Percentiles rank a stretch among this genome's conserved stretches.
These are phyloP conservation scores for Lentinula sp. DNA, from an alignment of 768 basidiomycete species.

Conservation along the genomic window DNA sequence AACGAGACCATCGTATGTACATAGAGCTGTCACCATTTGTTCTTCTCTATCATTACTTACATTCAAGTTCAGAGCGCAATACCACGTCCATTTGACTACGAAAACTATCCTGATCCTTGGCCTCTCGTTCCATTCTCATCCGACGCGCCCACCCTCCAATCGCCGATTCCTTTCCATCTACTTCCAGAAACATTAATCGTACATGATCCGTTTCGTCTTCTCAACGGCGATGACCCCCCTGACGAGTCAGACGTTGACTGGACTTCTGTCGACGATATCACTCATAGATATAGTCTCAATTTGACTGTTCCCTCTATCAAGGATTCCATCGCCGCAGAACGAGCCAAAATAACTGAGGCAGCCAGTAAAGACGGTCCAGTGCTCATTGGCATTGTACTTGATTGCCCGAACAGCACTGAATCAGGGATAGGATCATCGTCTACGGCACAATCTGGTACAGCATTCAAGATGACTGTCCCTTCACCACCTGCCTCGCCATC, in stretches of 20 bases:
- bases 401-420: constrained; percentile 22
- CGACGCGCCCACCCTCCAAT: constrained; percentile 18
- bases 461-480: constrained; percentile 11
- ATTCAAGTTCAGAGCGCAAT: no score
- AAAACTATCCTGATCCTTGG: constrained; percentile 34
- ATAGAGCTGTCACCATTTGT: no score
- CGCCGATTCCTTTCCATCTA: constrained; percentile 24
- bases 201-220: constrained; percentile 35
- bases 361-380: background rate
- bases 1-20: no score
- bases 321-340: constrained; percentile 2
- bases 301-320: background rate
- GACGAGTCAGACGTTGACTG: constrained; percentile 12
- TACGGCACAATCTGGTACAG: constrained; percentile 5
- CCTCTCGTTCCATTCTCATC: constrained; percentile 30
- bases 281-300: constrained; percentile 23
- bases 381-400: background rate
- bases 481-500: constrained; percentile 10
- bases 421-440: constrained; percentile 8
- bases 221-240: constrained; percentile 6
- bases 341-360: background rate
- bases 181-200: constrained; percentile 35
- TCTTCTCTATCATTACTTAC: no score
- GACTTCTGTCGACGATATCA: constrained; percentile 22
- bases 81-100: constrained; percentile 19